Evolutionary conservation across 345 rosid genomes (phyloP), one percentile per base, ranked within the genome.

Genomic region (Gossypium sturtianum): DNA sequence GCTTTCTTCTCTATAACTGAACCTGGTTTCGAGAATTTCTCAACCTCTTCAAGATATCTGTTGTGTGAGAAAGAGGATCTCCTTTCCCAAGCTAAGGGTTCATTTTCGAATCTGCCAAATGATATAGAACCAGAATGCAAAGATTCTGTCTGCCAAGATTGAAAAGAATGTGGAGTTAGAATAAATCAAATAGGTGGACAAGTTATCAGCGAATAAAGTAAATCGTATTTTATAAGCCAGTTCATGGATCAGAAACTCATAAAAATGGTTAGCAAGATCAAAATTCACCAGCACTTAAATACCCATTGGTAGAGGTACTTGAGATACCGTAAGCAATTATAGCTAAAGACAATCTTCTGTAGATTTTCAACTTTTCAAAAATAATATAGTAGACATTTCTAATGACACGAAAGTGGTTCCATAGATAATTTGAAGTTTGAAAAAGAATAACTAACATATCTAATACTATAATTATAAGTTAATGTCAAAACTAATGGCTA

Each of bases 41-140:
- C 98, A 54, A 87, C 98, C 85, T 94, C 98, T 83, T 89, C 97
- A 74, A 93, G 97, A 76, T 93, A 93, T 82, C 82, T 88, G 47
- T 93, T 93, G 75, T 88, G 98, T n/a, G 89, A 85, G 78, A 93
- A 93, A 0, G 97, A 90, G 38, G 98, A 93, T 70, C 94, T 84
- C 76, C 85, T 90, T 77, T 93, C 98, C 97, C 98, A 93, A 63
- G 86, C 85, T 70, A 93, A 66, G 20, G 87, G 82, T 59, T 93
- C 97, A 38, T 74, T 88, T 79, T 93, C 98, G 72, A 93, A 93
- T 83, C 97, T 91, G 20, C 98, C 98, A 77, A 93, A 93, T 20
- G 97, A 93, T 84, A 93, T 73, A 13, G 97, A 93, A 66, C 97
- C 97, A 43, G 97, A 93, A 82, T 84, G 93, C 41, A 88, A 72